A percentile compares a stretch with the other conserved stretches of the same genome.
phyloP scores from a whole-genome alignment of 1,284 basidiomycete genomes.

The Mrakiaceae sp. region DNA sequence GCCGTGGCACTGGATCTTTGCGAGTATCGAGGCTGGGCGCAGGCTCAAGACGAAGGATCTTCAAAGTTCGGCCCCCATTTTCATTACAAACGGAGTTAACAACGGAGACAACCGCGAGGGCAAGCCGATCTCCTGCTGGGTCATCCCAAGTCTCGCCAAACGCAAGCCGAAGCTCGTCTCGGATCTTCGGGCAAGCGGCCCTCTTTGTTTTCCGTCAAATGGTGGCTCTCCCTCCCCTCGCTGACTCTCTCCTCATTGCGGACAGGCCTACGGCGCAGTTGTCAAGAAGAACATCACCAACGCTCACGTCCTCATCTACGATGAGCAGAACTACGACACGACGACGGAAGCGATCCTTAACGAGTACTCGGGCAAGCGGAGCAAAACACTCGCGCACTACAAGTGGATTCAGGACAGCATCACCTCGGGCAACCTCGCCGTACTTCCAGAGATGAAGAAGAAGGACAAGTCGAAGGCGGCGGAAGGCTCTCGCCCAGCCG shows the following conservation, averaged over 20 bases:
- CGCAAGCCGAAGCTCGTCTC: background rate
- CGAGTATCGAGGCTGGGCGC: background rate
- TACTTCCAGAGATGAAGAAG: no score
- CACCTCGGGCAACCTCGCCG: background rate
- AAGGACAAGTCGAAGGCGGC: no score
- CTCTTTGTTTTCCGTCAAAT: background rate
- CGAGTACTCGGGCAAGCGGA: background rate
- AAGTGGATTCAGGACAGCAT: constrained; percentile 4
- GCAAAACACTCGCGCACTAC: background rate
- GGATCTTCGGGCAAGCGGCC: background rate
- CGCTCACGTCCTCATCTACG: background rate
- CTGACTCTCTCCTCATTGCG: background rate
- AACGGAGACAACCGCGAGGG: background rate
- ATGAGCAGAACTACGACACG: background rate
- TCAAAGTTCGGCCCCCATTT: background rate
- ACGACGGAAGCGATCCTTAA: background rate
- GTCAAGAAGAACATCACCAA: background rate
- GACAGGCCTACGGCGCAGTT: constrained; percentile 2
- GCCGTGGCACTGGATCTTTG: constrained; percentile 8
- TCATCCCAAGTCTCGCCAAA: background rate
- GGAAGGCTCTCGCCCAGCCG: background rate
- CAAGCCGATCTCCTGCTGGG: background rate
- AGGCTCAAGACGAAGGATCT: background rate
- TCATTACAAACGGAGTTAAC: background rate
- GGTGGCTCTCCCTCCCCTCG: background rate